phyloP scores from a whole-genome alignment of 1,284 basidiomycete genomes.

The Omphalotus olearius region DNA sequence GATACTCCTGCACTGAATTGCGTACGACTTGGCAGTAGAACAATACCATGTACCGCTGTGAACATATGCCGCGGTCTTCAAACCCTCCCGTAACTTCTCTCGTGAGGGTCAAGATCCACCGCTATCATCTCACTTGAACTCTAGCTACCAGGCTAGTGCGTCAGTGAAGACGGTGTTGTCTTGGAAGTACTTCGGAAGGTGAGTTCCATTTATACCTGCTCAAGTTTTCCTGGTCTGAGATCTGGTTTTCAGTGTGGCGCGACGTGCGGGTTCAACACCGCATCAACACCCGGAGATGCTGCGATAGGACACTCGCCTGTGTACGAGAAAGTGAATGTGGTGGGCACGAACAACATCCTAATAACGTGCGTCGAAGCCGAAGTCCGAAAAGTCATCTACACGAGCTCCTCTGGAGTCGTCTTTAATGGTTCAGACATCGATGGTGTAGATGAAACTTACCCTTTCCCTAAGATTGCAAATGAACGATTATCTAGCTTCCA shows the following conservation, averaged over 20 bases:
- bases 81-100: no score
- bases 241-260: conserved; percentile 44
- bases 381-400: conserved; percentile 78
- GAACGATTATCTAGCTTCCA: conserved; percentile 82
- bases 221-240: not conserved
- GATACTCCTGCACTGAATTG: not conserved
- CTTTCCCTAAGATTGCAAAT: conserved; percentile 57
- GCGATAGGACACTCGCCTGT: conserved; percentile 38
- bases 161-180: conserved; percentile 42
- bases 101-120: no score
- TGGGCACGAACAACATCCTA: conserved; percentile 56
- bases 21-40: conserved; percentile 16
- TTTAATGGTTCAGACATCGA: conserved; percentile 72
- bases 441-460: conserved; percentile 74
- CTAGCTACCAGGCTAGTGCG: conserved; percentile 28
- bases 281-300: conserved; percentile 51
- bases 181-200: conserved; percentile 25
- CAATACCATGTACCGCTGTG: conserved; percentile 20
- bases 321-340: conserved; percentile 80
- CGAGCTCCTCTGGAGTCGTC: conserved; percentile 76
- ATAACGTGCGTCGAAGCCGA: conserved; percentile 50
- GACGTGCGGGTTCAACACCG: conserved; percentile 78
- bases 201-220: not conserved
- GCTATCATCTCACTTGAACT: no score
- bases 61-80: no score